Conservation (phyloP, 306 rosid genomes). For the Ceratonia siliqua region DNA sequence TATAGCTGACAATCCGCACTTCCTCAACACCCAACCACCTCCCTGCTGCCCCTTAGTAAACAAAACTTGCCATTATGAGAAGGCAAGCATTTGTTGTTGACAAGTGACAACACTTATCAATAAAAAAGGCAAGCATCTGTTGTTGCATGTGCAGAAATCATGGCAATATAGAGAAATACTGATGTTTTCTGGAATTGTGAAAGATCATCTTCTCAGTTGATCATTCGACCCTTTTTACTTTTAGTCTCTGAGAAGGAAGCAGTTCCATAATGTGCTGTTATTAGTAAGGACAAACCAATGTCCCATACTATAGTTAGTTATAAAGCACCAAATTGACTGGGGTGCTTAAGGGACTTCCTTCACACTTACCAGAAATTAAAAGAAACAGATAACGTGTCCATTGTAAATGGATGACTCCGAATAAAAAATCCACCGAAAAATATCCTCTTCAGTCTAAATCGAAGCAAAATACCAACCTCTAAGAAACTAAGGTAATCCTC, state of each 20-base stretch:
- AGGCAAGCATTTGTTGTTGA: no score
- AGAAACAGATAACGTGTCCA: slow-evolving; percentile 92
- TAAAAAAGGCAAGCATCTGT: no score
- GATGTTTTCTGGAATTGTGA: background rate
- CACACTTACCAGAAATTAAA: slow-evolving; percentile 82
- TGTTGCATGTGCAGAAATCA: background rate
- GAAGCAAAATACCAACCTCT: no score
- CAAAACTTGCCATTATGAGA: background rate
- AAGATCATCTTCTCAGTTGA: background rate
- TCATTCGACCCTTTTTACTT: background rate
- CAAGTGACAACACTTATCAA: no score
- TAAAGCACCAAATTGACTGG: background rate
- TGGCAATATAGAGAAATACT: background rate
- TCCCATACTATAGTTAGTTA: background rate
- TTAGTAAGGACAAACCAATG: background rate
- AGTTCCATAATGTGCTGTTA: background rate
- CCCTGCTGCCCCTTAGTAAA: background rate
- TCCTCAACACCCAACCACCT: background rate
- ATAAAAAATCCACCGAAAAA: slow-evolving; percentile 91
- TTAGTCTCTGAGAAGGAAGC: background rate
- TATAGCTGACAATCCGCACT: background rate
- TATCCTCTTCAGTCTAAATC: slow-evolving; percentile 89
- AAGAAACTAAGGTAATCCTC: no score
- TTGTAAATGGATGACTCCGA: slow-evolving; percentile 74
- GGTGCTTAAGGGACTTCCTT: background rate